A percentile compares a stretch with the other conserved stretches of the same genome.
These are phyloP conservation scores for Rhexocercosporidium sp. DNA, from an alignment of 2,329 filamentous ascomycete genomes.

Conservation along the genomic window DNA sequence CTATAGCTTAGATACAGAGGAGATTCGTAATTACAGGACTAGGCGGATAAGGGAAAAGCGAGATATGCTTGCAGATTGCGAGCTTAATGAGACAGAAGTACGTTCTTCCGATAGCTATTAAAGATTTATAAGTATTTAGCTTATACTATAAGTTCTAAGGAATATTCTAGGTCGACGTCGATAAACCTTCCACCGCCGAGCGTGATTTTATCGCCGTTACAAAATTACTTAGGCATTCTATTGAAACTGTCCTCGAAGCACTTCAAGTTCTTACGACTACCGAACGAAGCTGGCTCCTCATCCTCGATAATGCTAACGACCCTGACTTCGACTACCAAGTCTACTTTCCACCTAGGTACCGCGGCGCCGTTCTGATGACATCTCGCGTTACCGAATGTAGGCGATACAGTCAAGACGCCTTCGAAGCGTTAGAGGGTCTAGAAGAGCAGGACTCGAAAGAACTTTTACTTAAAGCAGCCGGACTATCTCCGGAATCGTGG, in stretches of 20 bases:
- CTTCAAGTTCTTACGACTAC: conserved; percentile 31
- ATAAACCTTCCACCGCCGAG: too few species aligned
- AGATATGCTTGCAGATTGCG: conserved; percentile 32
- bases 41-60: too few species aligned
- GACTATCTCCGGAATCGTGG: conserved; percentile 13
- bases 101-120: conserved; percentile 5
- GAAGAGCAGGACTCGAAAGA: conserved; percentile 38
- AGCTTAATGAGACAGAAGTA: conserved; percentile 32
- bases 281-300: conserved; percentile 42
- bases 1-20: conserved; percentile 19
- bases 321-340: conserved; percentile 39
- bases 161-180: too few species aligned
- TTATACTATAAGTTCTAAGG: conserved; percentile 29
- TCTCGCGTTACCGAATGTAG: conserved; percentile 43
- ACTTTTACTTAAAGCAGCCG: conserved; percentile 37
- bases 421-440: too few species aligned
- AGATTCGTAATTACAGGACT: conserved; percentile 34
- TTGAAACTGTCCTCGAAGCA: conserved; percentile 22
- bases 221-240: conserved; percentile 15
- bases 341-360: conserved; percentile 43
- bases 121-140: conserved; percentile 13
- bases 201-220: too few species aligned
- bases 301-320: conserved; percentile 51
- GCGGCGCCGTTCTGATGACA: conserved; percentile 46
- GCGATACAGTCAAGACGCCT: conserved; percentile 41